phyloP scores from a whole-genome alignment of 192 early-diverging fungal species.

The Chytriomyces sp. region DNA sequence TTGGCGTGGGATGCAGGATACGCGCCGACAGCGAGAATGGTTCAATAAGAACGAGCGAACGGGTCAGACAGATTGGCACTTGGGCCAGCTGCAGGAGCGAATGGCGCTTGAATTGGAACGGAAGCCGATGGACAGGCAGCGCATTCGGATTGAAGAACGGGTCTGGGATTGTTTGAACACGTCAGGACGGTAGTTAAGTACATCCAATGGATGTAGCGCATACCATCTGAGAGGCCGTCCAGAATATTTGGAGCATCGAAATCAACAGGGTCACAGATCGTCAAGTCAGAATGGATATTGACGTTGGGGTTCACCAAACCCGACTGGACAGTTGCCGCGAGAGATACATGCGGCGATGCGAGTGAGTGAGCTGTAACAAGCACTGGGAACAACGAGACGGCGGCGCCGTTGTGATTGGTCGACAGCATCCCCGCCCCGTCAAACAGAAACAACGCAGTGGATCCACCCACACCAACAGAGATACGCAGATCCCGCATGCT shows the following conservation, averaged over 20 bases:
- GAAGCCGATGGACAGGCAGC: slow-evolving; percentile 26
- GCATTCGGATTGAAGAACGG: slow-evolving; percentile 33
- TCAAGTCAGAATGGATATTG: background rate
- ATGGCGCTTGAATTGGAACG: slow-evolving; percentile 25
- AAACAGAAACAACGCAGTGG: background rate
- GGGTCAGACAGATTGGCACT: slow-evolving; percentile 1
- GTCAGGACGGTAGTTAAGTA: background rate
- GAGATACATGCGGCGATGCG: background rate
- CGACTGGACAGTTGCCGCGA: slow-evolving; percentile 24
- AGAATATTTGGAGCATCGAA: slow-evolving; percentile 31
- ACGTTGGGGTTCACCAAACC: background rate
- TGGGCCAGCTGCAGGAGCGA: background rate
- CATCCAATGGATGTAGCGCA: background rate
- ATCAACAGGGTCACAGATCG: slow-evolving; percentile 14
- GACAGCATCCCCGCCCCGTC: background rate
- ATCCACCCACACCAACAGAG: background rate
- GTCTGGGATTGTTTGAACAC: slow-evolving; percentile 1
- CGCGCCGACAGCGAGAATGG: background rate
- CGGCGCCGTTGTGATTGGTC: background rate
- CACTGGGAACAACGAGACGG: background rate
- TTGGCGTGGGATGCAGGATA: background rate
- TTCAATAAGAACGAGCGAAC: background rate
- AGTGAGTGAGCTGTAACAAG: background rate
- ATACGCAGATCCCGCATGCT: background rate
- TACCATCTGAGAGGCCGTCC: slow-evolving; percentile 32